Conservation (phyloP, 208 protist species). For the Kentomonas sorsogonicus region DNA sequence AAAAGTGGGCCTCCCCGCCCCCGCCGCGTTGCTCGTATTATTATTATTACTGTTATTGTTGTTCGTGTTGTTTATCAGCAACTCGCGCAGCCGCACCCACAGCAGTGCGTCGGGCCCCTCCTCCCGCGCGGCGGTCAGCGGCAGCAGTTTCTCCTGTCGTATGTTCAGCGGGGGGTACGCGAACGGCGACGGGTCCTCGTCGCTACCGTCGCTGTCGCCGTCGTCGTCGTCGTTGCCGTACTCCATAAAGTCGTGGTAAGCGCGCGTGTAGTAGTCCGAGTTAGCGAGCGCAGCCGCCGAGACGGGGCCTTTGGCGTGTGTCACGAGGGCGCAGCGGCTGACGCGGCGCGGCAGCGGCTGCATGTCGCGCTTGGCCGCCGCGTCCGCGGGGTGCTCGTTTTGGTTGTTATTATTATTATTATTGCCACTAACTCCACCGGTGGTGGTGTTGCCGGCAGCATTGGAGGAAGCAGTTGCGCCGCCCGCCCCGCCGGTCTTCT, state of each 20-base stretch:
- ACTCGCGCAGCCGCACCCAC: conserved; percentile 8
- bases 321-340: background rate
- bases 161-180: background rate
- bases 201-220: background rate
- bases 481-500: background rate
- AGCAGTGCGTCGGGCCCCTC: conserved; percentile 10
- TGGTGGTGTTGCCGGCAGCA: background rate
- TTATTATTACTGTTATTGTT: background rate
- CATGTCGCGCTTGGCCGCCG: background rate
- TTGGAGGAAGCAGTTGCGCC: background rate
- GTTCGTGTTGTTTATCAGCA: conserved; percentile 2
- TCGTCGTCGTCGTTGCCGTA: no score
- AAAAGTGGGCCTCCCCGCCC: no score
- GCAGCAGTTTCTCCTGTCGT: background rate
- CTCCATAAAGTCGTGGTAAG: no score
- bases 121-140: conserved; percentile 1
- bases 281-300: no score
- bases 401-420: background rate
- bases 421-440: background rate
- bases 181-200: conserved; percentile 1
- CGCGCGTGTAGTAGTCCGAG: no score
- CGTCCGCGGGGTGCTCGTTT: background rate
- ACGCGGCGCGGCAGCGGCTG: background rate
- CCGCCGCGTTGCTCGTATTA: background rate
- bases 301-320: background rate